Conservation (phyloP, 768 basidiomycete species). For the Pisolithus marmoratus region DNA sequence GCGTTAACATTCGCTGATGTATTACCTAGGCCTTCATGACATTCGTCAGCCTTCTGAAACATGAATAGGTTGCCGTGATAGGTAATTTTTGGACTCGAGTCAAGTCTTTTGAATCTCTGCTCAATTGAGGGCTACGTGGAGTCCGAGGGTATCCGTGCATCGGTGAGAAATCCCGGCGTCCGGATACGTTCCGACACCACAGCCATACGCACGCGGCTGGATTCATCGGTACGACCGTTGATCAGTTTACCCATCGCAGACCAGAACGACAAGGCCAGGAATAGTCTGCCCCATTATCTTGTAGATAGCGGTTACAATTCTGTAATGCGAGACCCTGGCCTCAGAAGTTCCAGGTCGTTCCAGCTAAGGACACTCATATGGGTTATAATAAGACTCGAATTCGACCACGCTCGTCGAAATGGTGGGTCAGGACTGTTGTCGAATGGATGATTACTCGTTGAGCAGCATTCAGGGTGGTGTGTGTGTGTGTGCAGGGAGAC, state of each 20-base stretch:
- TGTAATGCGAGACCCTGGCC: background rate
- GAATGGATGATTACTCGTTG: too few species aligned
- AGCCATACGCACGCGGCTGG: background rate
- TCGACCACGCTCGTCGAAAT: background rate
- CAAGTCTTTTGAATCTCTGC: too few species aligned
- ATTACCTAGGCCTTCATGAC: too few species aligned
- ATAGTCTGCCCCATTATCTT: background rate
- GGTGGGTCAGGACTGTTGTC: too few species aligned
- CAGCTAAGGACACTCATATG: background rate
- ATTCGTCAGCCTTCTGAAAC: too few species aligned
- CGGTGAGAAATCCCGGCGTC: background rate
- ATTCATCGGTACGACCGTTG: background rate
- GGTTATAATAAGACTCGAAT: background rate
- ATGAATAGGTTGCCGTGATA: too few species aligned
- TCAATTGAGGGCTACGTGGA: background rate
- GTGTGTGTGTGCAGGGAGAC: too few species aligned
- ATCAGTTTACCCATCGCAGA: background rate
- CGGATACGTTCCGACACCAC: background rate
- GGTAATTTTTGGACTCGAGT: too few species aligned
- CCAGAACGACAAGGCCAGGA: background rate
- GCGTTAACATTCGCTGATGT: too few species aligned
- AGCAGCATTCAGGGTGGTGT: too few species aligned
- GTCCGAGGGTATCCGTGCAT: background rate
- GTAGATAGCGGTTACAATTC: background rate
- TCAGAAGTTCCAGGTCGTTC: background rate